phyloP scores from a whole-genome alignment of 2,329 filamentous ascomycete genomes.

The Colletotrichum filicis region DNA sequence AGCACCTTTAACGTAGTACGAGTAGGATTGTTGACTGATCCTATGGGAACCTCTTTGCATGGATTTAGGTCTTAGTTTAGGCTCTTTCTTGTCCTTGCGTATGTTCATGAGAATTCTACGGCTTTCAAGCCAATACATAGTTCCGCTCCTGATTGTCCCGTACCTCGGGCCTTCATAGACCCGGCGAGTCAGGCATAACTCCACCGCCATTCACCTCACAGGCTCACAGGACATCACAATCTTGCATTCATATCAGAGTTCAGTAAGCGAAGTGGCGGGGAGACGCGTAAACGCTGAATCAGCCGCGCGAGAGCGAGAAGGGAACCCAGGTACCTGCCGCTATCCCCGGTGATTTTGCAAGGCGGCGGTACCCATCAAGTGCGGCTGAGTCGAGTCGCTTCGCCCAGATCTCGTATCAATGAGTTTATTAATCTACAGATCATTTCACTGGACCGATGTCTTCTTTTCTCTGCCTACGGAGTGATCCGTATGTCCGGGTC shows the following conservation, averaged over 20 bases:
- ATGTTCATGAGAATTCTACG: neutral
- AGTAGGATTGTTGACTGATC: neutral
- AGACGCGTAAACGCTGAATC: neutral
- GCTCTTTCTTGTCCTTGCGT: neutral
- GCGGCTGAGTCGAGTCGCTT: neutral
- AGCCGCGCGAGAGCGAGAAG: neutral
- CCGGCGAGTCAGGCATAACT: neutral
- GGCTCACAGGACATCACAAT: neutral
- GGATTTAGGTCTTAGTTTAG: neutral
- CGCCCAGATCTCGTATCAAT: neutral
- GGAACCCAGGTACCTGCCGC: neutral
- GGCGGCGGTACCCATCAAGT: neutral
- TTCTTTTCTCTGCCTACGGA: neutral
- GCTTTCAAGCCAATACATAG: neutral
- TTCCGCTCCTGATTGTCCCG: neutral
- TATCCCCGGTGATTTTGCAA: neutral
- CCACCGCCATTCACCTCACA: neutral
- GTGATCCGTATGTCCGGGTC: neutral
- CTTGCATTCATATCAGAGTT: neutral
- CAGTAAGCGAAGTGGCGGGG: neutral
- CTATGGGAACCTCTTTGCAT: neutral
- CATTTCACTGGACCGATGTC: neutral
- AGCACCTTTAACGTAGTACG: neutral
- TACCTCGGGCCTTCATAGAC: neutral
- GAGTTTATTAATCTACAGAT: neutral